Base-by-base conservation (phyloP, 2,329 filamentous ascomycete genomes). In the Verticillium zaregamsianum region DNA sequence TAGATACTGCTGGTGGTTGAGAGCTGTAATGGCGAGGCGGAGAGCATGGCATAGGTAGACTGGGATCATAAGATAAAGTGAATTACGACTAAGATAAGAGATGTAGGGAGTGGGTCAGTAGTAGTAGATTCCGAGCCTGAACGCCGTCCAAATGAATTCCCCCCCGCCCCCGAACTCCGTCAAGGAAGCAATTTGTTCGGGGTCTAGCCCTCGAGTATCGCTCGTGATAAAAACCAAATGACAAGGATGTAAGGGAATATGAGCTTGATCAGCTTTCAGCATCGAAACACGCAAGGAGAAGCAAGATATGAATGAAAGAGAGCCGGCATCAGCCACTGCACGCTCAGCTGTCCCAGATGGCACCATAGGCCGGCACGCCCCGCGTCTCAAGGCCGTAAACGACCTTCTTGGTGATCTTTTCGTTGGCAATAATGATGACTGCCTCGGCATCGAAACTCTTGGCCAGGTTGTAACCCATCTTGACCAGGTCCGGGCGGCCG, bases 381-480 rank as follows among this genome's bases (percentile, higher is more conserved):
- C 87, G 79, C 40, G 79, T 81, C 74, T 92, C 88, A 58, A 93
- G 75, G 9, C 83, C 87, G 70, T 87, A 90, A 0, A 92, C 89
- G 1, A 92, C 80, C 75, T 85, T 85, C 68, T 81, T 82, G 20
- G 89, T 92, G 37, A 91, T 81, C 61, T 75, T 81, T 62, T 87
- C 85, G 71, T 92, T 93, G 61, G 86, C 87, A 68, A 93, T 88
- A 63, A 92, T 82, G 69, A 91, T 87, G 40, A 92, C 88, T 2
- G 89, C 90, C 78, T 92, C 89, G 2, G 88, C 76, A 9, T 77
- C 74, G 67, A 83, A 86, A 35, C 81, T 79, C 54, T 86, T 76
- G 9, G 77, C 78, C 40, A 88, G 68, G 72, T 90, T 82, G 70
- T 74, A 81, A 4, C 76, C 76, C 73, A 80, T 79, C 55, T 71